Evolutionary conservation across 2,329 filamentous ascomycete species (phyloP).

Genomic region (Metarhizium sp.): DNA sequence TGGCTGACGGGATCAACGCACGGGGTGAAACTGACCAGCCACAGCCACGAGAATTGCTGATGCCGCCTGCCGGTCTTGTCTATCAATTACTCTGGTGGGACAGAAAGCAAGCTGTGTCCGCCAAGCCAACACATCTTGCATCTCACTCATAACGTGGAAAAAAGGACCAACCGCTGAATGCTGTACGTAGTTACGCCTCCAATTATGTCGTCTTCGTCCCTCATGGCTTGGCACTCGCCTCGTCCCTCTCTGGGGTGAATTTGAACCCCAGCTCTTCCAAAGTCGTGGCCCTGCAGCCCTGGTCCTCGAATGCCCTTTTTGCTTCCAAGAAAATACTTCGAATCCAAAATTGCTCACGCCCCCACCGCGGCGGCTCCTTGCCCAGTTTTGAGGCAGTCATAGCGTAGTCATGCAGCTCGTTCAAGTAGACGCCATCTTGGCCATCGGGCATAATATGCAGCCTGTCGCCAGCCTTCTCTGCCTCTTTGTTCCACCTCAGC

Average conservation of each 20-base stretch:
- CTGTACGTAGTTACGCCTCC: too few species aligned
- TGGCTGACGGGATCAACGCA: too few species aligned
- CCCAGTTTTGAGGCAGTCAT: conserved; percentile 39
- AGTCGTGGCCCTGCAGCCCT: conserved; percentile 54
- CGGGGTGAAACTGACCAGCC: too few species aligned
- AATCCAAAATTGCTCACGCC: conserved; percentile 61
- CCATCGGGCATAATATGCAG: conserved; percentile 20
- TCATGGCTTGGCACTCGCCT: not conserved
- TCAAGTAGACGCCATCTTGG: conserved; percentile 60
- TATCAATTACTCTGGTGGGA: too few species aligned
- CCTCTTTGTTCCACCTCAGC: conserved; percentile 55
- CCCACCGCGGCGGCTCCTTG: conserved; percentile 65
- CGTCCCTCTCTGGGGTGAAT: conserved; percentile 27
- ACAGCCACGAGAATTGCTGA: too few species aligned
- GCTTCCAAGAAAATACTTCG: conserved; percentile 59
- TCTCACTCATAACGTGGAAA: too few species aligned
- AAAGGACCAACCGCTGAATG: too few species aligned
- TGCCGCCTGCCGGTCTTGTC: too few species aligned
- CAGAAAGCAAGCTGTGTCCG: too few species aligned
- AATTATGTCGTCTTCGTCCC: not conserved
- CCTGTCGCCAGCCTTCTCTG: conserved; percentile 37
- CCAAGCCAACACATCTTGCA: too few species aligned
- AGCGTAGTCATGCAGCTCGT: conserved; percentile 56
- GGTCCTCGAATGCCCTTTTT: conserved; percentile 60
- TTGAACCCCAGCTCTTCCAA: conserved; percentile 65